Evolutionary conservation across 1,284 basidiomycete species (phyloP).

Genomic region (Leccinum pseudoinsigne): DNA sequence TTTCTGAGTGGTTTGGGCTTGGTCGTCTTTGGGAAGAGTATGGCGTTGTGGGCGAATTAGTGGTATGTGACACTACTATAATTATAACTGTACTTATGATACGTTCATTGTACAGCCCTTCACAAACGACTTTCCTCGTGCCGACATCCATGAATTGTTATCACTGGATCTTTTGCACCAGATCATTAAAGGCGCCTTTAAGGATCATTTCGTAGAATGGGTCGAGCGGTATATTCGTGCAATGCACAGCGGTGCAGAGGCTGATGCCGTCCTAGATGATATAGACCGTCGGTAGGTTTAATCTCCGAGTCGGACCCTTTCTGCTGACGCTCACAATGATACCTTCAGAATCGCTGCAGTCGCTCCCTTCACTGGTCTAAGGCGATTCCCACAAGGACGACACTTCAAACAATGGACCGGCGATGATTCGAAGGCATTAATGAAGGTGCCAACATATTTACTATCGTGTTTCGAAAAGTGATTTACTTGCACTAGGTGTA

Average conservation of each 20-base stretch:
- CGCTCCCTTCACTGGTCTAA: constrained; percentile 9
- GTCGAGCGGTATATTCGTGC: neutral
- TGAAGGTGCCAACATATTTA: neutral
- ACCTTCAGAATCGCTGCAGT: constrained; percentile 12
- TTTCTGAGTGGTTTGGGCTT: neutral
- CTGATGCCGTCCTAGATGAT: no score
- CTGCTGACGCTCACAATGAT: no score
- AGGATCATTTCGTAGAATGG: constrained; percentile 11
- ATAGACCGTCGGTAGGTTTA: no score
- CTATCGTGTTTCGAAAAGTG: neutral
- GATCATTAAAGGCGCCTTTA: constrained; percentile 1
- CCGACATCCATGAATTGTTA: constrained; percentile 2
- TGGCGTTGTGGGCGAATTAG: neutral
- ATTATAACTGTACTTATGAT: neutral
- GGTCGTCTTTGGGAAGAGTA: constrained; percentile 4
- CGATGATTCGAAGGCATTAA: neutral
- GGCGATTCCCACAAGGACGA: constrained; percentile 20
- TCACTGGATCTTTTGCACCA: constrained; percentile 8
- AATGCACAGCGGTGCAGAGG: no score
- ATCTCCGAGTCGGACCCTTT: no score
- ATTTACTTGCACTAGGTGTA: neutral
- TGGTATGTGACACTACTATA: constrained; percentile 1
- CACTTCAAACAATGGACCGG: constrained; percentile 9
- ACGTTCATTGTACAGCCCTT: constrained; percentile 1
- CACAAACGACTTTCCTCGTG: constrained; percentile 7